Base-by-base conservation (phyloP, 768 basidiomycete species). In the Filobasidium floriforme region DNA sequence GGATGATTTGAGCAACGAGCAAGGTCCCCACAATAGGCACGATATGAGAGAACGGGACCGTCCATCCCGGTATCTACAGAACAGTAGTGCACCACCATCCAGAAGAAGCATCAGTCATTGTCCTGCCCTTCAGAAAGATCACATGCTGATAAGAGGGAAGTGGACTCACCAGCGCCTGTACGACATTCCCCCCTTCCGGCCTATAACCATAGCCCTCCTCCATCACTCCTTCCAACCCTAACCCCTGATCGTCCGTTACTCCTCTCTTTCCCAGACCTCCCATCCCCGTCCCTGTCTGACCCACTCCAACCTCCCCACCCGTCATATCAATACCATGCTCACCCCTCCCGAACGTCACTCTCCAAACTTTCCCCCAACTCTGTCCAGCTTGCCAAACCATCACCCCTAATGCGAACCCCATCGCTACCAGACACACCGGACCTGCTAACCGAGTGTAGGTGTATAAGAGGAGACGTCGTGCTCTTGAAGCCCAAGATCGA, bases 61-160 rank as follows among this genome's bases (percentile, higher is more conserved):
- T 68, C 57, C 63, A 37, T 18, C 67, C 67, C 28, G 67, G 67
- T 24, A 68, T 68, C 67, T 68, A 57, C 18, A 49, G 32, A 9
- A n/a, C n/a, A n/a, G n/a, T n/a, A n/a, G 32, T 37, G 32, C 9
- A 37, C 9, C 32, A 37, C n/a, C 32, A 37, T 37, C 32, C 32
- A n/a, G 32, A 37, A 37, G 9, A 9, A 4, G 4, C 32, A 37
- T 37, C 32, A 37, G 9, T 37, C 32, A 37, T 37, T 9, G 9
- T 5, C 46, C 46, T 24, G 46, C 19, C 5, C 18, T 51, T 12
- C 46, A 51, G 18, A 18, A 18, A 18, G 46, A 51, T 12, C 46
- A 5, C 3, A 24, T 19, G 19, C 24, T 3, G 12, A 51, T 18
- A n/a, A n/a, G n/a, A n/a, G n/a, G n/a, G 18, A 51, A 51, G 24